A percentile compares a stretch with the other conserved stretches of the same genome.
Evolutionary conservation across 1,284 basidiomycete species (phyloP).

Genomic region (Vanrija humicola): DNA sequence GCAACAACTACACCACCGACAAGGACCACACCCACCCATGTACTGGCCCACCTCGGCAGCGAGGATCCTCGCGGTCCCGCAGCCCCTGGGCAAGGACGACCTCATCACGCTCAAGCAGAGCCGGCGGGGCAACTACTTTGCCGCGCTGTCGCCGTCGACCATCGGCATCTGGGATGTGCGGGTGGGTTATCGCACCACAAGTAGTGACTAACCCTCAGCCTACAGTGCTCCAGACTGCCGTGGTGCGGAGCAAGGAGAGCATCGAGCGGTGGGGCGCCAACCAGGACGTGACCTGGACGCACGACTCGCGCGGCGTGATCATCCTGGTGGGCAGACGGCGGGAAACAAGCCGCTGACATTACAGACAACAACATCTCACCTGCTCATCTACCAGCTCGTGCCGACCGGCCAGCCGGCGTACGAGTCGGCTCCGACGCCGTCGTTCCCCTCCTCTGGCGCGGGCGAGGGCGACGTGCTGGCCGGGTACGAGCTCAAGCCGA

Average conservation of each 20-base stretch:
- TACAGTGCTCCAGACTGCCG: conserved; percentile 66
- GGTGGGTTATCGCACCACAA: too few species aligned
- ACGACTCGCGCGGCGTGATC: conserved; percentile 69
- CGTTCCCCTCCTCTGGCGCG: conserved; percentile 63
- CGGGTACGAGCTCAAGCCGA: conserved; percentile 70
- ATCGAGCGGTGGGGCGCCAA: conserved; percentile 76
- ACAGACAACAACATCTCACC: conserved; percentile 70
- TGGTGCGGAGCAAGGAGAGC: conserved; percentile 71
- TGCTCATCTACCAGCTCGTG: conserved; percentile 69
- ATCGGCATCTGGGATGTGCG: conserved; percentile 77
- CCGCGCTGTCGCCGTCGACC: conserved; percentile 62
- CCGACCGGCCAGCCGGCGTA: conserved; percentile 55
- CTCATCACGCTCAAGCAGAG: conserved; percentile 62
- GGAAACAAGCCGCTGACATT: not conserved
- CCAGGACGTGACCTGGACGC: conserved; percentile 67
- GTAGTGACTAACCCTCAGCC: conserved; percentile 58
- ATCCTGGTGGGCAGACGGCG: conserved; percentile 59
- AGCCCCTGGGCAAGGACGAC: conserved; percentile 49
- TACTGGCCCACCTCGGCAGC: conserved; percentile 47
- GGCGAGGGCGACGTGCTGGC: conserved; percentile 80
- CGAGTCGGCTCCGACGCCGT: conserved; percentile 36
- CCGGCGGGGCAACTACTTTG: conserved; percentile 72
- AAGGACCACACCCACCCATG: conserved; percentile 22
- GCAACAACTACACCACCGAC: not conserved
- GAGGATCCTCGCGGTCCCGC: conserved; percentile 25